phyloP scores from a whole-genome alignment of 2,329 filamentous ascomycete genomes.

The Colletotrichum echinochloae region DNA sequence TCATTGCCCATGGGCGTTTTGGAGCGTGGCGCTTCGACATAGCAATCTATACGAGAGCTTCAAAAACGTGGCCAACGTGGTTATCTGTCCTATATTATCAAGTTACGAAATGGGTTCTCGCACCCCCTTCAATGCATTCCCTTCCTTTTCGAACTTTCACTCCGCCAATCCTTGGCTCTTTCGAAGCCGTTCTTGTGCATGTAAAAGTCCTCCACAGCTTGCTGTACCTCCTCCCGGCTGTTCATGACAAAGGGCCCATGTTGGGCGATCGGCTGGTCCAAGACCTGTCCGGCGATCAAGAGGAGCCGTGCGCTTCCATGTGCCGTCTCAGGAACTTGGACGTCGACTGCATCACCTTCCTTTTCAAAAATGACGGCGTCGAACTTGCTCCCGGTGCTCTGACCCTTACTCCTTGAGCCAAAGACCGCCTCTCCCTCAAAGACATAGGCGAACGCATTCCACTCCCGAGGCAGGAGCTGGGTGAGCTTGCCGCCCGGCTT shows the following conservation, averaged over 20 bases:
- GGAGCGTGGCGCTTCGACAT: background rate
- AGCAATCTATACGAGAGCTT: background rate
- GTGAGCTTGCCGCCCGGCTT: constrained; percentile 81
- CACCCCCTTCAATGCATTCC: background rate
- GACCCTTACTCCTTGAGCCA: constrained; percentile 53
- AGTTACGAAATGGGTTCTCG: too few species aligned
- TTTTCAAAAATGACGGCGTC: constrained; percentile 91
- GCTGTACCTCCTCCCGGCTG: constrained; percentile 76
- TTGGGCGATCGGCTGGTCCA: constrained; percentile 84
- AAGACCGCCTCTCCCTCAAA: constrained; percentile 78
- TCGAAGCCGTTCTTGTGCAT: constrained; percentile 82
- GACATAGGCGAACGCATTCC: constrained; percentile 92
- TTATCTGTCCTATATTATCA: background rate
- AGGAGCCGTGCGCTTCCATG: constrained; percentile 71
- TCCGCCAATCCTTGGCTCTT: constrained; percentile 80
- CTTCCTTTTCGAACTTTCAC: constrained; percentile 65
- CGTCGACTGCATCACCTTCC: constrained; percentile 79
- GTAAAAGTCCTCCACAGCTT: constrained; percentile 82
- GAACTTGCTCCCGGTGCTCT: constrained; percentile 71
- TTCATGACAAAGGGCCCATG: constrained; percentile 86
- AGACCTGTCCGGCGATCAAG: constrained; percentile 80
- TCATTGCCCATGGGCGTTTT: background rate
- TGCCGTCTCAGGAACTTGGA: constrained; percentile 74
- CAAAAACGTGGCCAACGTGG: background rate
- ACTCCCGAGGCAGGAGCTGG: constrained; percentile 81